Evolutionary conservation across 116 monocot genomes (phyloP).

Genomic region (Thalassia testudinum): DNA sequence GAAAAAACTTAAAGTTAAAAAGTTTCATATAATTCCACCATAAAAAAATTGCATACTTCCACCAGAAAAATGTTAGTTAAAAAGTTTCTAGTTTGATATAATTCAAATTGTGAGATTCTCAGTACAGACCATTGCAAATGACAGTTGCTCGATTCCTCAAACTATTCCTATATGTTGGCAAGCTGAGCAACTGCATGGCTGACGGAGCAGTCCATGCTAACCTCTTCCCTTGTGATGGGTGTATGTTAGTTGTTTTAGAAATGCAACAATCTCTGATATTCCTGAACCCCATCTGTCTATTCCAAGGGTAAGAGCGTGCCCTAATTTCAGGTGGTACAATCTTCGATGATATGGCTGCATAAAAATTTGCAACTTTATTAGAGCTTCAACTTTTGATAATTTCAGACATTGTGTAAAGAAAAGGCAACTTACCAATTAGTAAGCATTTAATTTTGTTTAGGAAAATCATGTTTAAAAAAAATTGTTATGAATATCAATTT

Average conservation of each 20-base stretch:
- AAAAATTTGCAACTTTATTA: constrained; percentile 66
- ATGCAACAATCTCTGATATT: constrained; percentile 28
- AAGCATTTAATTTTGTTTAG: too few relatives aligned
- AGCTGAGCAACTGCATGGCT: constrained; percentile 22
- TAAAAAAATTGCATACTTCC: neutral
- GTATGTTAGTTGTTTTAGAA: constrained; percentile 21
- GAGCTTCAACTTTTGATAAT: constrained; percentile 5
- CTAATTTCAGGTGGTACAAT: constrained; percentile 43
- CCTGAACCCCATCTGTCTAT: constrained; percentile 35
- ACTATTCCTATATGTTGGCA: constrained; percentile 25
- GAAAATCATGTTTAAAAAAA: too few relatives aligned
- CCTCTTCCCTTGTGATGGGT: constrained; percentile 33
- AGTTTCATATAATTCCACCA: neutral
- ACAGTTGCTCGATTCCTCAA: constrained; percentile 36
- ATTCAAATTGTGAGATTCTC: constrained; percentile 23
- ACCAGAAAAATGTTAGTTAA: constrained; percentile 8
- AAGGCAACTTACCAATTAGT: too few relatives aligned
- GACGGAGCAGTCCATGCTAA: constrained; percentile 39
- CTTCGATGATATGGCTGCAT: constrained; percentile 74
- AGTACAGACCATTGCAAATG: constrained; percentile 81
- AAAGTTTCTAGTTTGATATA: neutral
- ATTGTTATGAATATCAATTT: too few relatives aligned
- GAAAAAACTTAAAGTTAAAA: too few relatives aligned
- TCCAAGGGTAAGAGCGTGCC: constrained; percentile 25
- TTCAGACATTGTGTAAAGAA: too few relatives aligned